phyloP scores from a whole-genome alignment of 2,329 filamentous ascomycete genomes.

The Fonsecaea erecta region DNA sequence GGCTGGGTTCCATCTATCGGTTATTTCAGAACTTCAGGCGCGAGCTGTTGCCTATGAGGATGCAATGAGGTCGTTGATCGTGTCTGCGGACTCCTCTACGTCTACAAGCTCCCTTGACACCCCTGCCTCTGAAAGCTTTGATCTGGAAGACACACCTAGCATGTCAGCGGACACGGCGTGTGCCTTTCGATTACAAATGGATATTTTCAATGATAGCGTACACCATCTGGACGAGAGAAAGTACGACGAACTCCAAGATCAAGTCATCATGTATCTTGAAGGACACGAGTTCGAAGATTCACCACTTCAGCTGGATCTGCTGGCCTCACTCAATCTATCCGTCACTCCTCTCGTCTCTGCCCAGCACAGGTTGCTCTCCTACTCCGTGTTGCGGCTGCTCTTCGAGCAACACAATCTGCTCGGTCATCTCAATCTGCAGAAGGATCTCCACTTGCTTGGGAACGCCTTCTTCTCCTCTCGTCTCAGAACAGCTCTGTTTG shows the following conservation, averaged over 20 bases:
- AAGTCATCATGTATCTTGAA: conserved; percentile 18
- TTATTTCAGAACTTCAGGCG: conserved; percentile 21
- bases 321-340: conserved; percentile 61
- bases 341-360: conserved; percentile 73
- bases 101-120: conserved; percentile 8
- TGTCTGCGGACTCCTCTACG: conserved; percentile 5
- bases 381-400: conserved; percentile 74
- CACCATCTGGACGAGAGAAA: neutral
- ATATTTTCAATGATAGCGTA: conserved; percentile 10
- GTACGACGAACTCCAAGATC: conserved; percentile 18
- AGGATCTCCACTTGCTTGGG: conserved; percentile 80
- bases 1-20: conserved; percentile 14
- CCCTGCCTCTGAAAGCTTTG: conserved; percentile 13
- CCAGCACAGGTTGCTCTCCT: conserved; percentile 78
- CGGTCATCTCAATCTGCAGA: conserved; percentile 74
- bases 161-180: neutral
- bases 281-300: conserved; percentile 8
- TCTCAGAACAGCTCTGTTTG: conserved; percentile 82
- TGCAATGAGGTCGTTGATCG: conserved; percentile 17
- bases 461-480: conserved; percentile 82
- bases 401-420: conserved; percentile 75
- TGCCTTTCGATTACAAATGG: conserved; percentile 19
- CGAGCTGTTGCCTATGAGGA: conserved; percentile 24
- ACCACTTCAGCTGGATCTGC: conserved; percentile 25
- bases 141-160: conserved; percentile 1